Evolutionary conservation across 139 green algal genomes (phyloP).

Genomic region (Chlorella sorokiniana): DNA sequence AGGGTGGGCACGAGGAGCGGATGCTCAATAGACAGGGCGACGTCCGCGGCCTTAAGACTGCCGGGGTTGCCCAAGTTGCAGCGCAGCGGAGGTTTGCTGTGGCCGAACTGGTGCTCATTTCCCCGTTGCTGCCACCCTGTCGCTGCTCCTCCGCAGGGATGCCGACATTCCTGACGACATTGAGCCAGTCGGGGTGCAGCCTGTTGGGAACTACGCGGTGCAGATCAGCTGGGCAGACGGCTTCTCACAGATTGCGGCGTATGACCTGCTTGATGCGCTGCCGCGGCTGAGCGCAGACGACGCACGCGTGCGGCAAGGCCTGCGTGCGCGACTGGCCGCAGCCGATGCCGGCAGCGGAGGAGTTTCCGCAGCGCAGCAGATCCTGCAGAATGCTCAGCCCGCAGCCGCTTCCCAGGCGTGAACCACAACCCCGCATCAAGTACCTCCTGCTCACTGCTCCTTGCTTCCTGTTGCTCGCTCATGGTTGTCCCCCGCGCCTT

Average conservation of each 20-base stretch:
- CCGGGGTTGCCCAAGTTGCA: too few species aligned
- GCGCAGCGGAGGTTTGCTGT: too few species aligned
- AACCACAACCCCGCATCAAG: background rate
- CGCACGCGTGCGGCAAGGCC: background rate
- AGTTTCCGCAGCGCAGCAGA: constrained; percentile 12
- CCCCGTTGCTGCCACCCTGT: background rate
- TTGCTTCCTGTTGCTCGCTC: background rate
- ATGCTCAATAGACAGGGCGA: too few species aligned
- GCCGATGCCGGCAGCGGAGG: background rate
- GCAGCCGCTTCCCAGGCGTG: background rate
- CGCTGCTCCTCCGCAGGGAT: constrained; percentile 17
- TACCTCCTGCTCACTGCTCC: background rate
- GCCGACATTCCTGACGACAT: constrained; percentile 76
- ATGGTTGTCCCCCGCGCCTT: background rate
- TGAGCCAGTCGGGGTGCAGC: constrained; percentile 65
- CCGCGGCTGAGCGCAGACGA: constrained; percentile 24
- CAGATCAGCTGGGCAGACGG: constrained; percentile 87
- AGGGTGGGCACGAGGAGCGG: too few species aligned
- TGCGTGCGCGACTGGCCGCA: background rate
- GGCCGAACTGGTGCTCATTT: too few species aligned
- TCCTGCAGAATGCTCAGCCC: constrained; percentile 6
- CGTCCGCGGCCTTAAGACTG: too few species aligned
- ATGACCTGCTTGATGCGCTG: constrained; percentile 55
- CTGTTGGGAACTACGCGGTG: constrained; percentile 97
- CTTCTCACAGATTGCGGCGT: constrained; percentile 84